These are phyloP conservation scores for Kodamaea plutei DNA, from an alignment of 1,139 yeast species.

Conservation along the genomic window DNA sequence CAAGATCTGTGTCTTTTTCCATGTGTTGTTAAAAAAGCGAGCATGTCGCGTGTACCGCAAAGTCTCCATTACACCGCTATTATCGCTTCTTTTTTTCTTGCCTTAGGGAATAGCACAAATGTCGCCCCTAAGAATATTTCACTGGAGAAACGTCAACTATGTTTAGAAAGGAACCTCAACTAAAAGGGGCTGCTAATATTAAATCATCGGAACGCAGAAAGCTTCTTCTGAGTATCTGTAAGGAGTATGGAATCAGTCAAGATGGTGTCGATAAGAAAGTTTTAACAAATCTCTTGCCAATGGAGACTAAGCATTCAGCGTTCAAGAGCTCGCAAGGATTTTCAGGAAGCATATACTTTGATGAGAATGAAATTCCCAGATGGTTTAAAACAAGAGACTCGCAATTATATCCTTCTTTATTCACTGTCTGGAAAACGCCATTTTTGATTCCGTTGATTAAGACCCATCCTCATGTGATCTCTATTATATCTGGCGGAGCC, in stretches of 20 bases:
- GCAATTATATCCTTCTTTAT: conserved; percentile 63
- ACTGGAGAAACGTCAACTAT: conserved; percentile 5
- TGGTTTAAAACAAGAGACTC: conserved; percentile 67
- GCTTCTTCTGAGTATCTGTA: conserved; percentile 46
- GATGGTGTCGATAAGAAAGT: conserved; percentile 41
- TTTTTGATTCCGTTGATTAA: conserved; percentile 58
- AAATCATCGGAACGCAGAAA: conserved; percentile 79
- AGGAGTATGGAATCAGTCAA: conserved; percentile 43
- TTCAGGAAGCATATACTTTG: conserved; percentile 62
- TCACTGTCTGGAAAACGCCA: conserved; percentile 68
- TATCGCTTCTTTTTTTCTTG: no score
- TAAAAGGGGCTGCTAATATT: conserved; percentile 73
- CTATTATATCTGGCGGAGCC: conserved; percentile 69
- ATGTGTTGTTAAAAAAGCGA: no score
- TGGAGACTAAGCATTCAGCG: conserved; percentile 59
- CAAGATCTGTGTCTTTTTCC: no score
- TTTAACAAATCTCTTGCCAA: conserved; percentile 52
- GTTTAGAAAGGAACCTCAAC: conserved; percentile 26
- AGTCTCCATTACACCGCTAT: no score
- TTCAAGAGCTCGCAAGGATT: conserved; percentile 54
- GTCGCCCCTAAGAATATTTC: no score
- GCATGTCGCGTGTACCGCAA: no score
- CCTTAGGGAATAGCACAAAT: no score
- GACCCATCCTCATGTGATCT: conserved; percentile 72
- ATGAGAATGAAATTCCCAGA: conserved; percentile 60